A percentile compares a stretch with the other conserved stretches of the same genome.
phyloP scores from a whole-genome alignment of 169 alveolate genomes.

The Eimeria praecox region DNA sequence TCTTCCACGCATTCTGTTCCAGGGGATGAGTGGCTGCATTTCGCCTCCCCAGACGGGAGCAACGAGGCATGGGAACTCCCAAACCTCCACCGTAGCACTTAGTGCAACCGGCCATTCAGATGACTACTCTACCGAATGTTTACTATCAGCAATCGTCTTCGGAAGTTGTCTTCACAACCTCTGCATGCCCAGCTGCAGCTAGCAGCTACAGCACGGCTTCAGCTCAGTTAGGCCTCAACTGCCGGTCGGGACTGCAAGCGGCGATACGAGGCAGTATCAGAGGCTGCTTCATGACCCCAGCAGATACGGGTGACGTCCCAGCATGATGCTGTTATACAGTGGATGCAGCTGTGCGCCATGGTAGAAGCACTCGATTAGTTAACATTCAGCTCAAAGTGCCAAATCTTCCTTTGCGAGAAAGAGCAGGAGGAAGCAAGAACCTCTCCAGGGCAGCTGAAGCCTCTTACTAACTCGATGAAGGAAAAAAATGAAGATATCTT shows the following conservation, averaged over 20 bases:
- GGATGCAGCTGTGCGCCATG: not conserved
- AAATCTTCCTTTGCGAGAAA: not conserved
- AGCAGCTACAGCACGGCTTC: not conserved
- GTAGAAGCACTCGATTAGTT: not conserved
- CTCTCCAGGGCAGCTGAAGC: not conserved
- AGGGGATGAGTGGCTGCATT: too few relatives aligned
- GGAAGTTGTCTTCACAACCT: not conserved
- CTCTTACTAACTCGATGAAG: not conserved
- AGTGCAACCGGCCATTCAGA: not conserved
- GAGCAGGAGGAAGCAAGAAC: not conserved
- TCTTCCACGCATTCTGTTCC: not conserved
- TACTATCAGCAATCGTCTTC: not conserved
- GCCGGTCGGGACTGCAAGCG: not conserved
- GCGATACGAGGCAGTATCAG: not conserved
- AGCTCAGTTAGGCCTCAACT: not conserved
- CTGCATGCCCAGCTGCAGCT: not conserved
- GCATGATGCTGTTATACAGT: not conserved
- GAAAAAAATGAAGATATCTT: not conserved
- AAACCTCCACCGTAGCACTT: not conserved
- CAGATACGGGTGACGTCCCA: not conserved
- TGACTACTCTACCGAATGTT: not conserved
- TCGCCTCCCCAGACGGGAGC: not conserved
- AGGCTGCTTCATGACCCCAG: not conserved
- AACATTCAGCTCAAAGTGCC: not conserved
- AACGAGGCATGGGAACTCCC: not conserved